Base-by-base conservation (phyloP, 306 rosid species). In the Parietaria judaica region DNA sequence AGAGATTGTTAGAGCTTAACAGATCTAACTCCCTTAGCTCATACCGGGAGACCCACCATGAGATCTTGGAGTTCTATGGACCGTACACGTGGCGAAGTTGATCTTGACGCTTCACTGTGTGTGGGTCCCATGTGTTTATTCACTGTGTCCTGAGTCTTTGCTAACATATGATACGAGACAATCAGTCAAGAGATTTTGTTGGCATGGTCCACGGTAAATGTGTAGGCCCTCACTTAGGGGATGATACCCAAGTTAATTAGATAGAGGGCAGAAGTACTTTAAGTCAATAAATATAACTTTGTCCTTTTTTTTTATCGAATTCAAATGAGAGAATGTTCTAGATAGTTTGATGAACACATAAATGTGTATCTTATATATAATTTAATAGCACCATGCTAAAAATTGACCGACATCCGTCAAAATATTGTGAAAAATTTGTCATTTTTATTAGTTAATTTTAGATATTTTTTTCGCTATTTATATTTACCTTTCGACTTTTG, bases 51-150 rank as follows among this genome's bases (percentile, higher is more conserved):
- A 6, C 17, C 64, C 64, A 51, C 8, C 4, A 7, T 38, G 56
- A 66, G 37, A 36, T 13, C 46, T 63, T 11, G 44, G 10, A 8
- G n/a, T 23, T 7, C 12, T 44, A 55, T 64, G 13, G 2, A 38
- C 75, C 64, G 63, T 70, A 49, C 69, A 70, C 70, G 75, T 70
- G 69, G 69, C 65, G 6, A 47, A 13, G 60, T 13, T 38, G 54
- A 66, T 0, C 14, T 4, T 15, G 62, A 45, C 70, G 46, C 31
- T 44, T 44, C 70, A 13, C 17, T 23, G 23, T 54, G 2, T 11
- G 15, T 15, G 54, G 70, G 62, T 11, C 70, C 61, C 47, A 41
- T 47, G 12, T 52, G 64, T 53, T 31, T 41, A 57, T 43, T 51
- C 39, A 3, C 6, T 36, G 55, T 57, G 70, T 63, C 12, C 35